Evolutionary conservation across 75 land plant genomes (phyloP).

Genomic region (Pseudotsuga menziesii): DNA sequence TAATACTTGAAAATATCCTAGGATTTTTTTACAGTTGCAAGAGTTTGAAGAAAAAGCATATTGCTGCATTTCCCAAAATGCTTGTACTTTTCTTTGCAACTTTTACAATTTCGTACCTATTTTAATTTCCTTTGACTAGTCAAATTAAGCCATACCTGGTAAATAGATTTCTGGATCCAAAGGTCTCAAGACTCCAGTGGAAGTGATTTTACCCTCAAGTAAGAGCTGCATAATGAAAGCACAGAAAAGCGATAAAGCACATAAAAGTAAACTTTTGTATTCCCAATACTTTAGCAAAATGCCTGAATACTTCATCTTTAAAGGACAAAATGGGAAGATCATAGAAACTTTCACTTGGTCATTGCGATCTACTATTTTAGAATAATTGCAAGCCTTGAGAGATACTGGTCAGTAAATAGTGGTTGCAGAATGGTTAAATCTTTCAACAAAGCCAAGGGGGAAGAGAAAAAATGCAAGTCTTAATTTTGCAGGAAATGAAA

Average conservation of each 20-base stretch:
- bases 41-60: background rate
- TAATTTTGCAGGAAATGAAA: background rate
- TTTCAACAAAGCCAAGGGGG: background rate
- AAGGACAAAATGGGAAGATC: background rate
- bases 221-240: slow-evolving; percentile 50
- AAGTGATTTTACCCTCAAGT: slow-evolving; percentile 55
- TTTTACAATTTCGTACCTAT: background rate
- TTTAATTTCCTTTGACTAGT: background rate
- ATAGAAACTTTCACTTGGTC: background rate
- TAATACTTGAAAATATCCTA: slow-evolving; percentile 8
- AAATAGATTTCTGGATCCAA: slow-evolving; percentile 74
- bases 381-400: slow-evolving; percentile 2
- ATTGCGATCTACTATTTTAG: background rate
- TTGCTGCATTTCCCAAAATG: background rate
- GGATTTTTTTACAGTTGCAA: background rate
- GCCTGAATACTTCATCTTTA: background rate
- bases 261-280: background rate
- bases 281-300: background rate
- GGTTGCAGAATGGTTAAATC: background rate
- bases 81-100: background rate
- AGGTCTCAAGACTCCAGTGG: slow-evolving; percentile 82
- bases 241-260: background rate
- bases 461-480: background rate
- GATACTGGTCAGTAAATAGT: background rate
- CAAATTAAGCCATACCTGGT: slow-evolving; percentile 54